Evolutionary conservation across 495 filamentous ascomycete species (phyloP), one percentile per base, ranked within the genome.

Genomic region (Penicillium simplicissimum): DNA sequence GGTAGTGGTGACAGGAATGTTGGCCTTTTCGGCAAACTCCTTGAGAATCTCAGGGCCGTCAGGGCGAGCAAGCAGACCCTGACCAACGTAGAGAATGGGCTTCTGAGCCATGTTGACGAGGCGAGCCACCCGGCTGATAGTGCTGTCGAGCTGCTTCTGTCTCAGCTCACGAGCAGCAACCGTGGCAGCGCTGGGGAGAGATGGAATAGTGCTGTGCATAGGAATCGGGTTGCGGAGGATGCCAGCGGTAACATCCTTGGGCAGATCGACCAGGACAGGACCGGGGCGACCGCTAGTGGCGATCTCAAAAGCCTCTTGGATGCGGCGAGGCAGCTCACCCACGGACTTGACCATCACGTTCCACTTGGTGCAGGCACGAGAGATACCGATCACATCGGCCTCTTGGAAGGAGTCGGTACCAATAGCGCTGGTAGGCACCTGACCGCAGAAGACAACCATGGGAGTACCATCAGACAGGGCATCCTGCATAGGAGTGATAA

Each of bases 401-500:
- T 87, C 85, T 65, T 88, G 85, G 75, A 88, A 88, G 13, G 84
- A 82, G 67, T 85, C 84, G 35, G 83, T 84, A 47, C 85, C 85
- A 59, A 87, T 86, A 31, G 78, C 76, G 21, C 68, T 76, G 7
- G 85, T 88, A 10, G 72, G 58, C 34, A 88, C 85, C 76, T 88
- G 85, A 51, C 85, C 85, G 62, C 73, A 81, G 70, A 88, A 87
- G 43, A 87, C 85, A 40, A 87, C 81, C 81, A 87, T 80, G 8
- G 85, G 85, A 9, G 82, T 86, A 56, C 85, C 85, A 61, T 88
- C 85, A 58, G 81, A 82, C 21, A 87, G 74, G 25, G 85, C 85
- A 69, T 87, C 85, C 63, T 87, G 83, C 76, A 87, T 84, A 9
- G 85, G 85, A 10, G 85, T 87, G 21, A 87, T 75, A 10, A 86